Percentiles rank a stretch among this genome's conserved stretches.
Evolutionary conservation across 495 filamentous ascomycete genomes (phyloP).

Genomic region (Aspergillus egyptiacus): DNA sequence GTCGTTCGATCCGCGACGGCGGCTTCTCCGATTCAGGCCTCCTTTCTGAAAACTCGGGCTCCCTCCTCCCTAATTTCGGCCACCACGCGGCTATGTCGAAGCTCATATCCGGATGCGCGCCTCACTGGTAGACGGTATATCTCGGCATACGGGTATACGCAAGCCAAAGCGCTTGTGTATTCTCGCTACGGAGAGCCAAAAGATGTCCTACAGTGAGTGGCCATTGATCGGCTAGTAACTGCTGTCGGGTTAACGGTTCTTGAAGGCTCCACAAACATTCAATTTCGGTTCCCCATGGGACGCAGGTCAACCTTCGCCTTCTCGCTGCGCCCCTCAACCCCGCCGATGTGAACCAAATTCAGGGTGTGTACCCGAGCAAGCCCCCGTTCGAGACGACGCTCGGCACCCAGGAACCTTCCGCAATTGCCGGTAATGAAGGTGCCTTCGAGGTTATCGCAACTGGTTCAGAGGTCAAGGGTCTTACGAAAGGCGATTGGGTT

Average conservation of each 20-base stretch:
- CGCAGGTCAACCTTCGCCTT: constrained; percentile 62
- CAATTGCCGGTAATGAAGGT: constrained; percentile 84
- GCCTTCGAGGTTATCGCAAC: constrained; percentile 75
- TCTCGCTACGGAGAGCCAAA: constrained; percentile 77
- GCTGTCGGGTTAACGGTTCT: not conserved
- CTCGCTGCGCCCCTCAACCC: constrained; percentile 92
- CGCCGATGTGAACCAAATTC: constrained; percentile 93
- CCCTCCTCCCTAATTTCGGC: constrained; percentile 14
- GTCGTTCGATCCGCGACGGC: constrained; percentile 21
- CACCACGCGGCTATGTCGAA: constrained; percentile 27
- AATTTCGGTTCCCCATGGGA: constrained; percentile 61
- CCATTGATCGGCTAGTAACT: not conserved
- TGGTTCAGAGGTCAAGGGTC: constrained; percentile 49
- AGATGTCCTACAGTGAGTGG: constrained; percentile 64
- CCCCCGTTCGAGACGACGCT: constrained; percentile 67
- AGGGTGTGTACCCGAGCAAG: constrained; percentile 89
- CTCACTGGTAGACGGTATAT: constrained; percentile 35
- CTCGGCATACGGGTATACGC: constrained; percentile 93
- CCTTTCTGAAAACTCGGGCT: constrained; percentile 8
- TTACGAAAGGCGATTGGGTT: constrained; percentile 80
- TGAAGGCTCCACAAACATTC: constrained; percentile 72
- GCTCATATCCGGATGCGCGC: not conserved
- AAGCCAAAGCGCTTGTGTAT: constrained; percentile 87
- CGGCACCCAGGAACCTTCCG: constrained; percentile 65
- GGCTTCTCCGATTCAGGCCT: constrained; percentile 7